Percentiles rank a stretch among this genome's conserved stretches.
Conservation (phyloP, 2,329 filamentous ascomycete genomes). For the Aspergillus sp. region DNA sequence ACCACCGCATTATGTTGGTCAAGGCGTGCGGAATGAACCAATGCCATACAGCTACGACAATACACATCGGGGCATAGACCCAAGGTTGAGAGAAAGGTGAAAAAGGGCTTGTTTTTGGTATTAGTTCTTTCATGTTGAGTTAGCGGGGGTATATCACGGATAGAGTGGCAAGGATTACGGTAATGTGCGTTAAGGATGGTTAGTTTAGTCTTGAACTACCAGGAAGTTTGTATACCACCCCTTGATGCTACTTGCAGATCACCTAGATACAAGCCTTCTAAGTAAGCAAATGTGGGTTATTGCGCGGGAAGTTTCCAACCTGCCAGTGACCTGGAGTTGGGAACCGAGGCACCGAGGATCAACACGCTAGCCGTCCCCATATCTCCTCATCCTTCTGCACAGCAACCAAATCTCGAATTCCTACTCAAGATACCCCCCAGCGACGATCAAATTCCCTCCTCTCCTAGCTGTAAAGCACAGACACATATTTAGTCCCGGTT, state of each 20-base stretch:
- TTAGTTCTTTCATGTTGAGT: slow-evolving; percentile 1
- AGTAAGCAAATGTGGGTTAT: background rate
- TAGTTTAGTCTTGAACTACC: slow-evolving; percentile 5
- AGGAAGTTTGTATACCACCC: background rate
- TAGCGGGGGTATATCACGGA: background rate
- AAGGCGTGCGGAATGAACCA: background rate
- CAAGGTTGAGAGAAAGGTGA: background rate
- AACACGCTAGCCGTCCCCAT: background rate
- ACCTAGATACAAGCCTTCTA: no score
- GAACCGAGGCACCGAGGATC: slow-evolving; percentile 2
- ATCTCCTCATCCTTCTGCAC: background rate
- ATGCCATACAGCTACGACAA: background rate
- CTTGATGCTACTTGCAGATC: no score
- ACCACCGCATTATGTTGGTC: background rate
- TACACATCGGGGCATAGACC: background rate
- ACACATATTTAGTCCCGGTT: background rate
- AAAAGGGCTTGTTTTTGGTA: background rate
- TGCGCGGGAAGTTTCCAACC: background rate
- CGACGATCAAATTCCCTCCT: background rate
- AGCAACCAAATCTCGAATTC: background rate
- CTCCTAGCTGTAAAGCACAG: background rate
- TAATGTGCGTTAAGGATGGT: slow-evolving; percentile 13
- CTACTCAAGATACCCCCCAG: background rate
- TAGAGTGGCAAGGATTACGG: slow-evolving; percentile 4
- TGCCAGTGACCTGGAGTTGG: background rate